Conservation (phyloP, 1,139 yeast species). For the Scheffersomyces insectosa region DNA sequence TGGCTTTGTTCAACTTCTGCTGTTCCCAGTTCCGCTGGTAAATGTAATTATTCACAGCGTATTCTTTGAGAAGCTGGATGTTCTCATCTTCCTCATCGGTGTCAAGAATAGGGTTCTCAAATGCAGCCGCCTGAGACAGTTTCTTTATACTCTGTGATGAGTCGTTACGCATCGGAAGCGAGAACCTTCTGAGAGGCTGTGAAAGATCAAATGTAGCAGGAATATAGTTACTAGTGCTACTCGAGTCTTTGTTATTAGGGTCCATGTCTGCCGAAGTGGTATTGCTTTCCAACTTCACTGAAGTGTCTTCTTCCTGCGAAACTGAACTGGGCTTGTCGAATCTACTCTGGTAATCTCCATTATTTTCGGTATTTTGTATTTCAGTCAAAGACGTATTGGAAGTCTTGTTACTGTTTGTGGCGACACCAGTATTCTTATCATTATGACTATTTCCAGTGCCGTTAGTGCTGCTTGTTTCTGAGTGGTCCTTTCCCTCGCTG, state of each 20-base stretch:
- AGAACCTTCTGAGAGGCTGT: constrained; percentile 34
- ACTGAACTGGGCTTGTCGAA: not conserved
- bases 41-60: constrained; percentile 16
- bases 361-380: not conserved
- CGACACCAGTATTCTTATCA: not conserved
- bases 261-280: not conserved
- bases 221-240: constrained; percentile 19
- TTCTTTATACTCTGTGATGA: constrained; percentile 1
- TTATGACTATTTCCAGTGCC: not conserved
- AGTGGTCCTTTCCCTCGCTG: constrained; percentile 2
- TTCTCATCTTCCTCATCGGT: constrained; percentile 11
- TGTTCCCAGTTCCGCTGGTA: constrained; percentile 16
- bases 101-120: not conserved
- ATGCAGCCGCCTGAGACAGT: constrained; percentile 1
- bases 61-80: constrained; percentile 14
- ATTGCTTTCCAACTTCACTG: not conserved
- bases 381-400: not conserved
- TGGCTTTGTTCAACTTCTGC: constrained; percentile 8
- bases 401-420: not conserved
- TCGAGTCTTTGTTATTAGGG: not conserved
- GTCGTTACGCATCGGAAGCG: constrained; percentile 17
- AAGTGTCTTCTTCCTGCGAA: not conserved
- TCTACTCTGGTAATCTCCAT: not conserved
- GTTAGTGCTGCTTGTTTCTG: not conserved
- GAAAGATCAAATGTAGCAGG: constrained; percentile 46